Evolutionary conservation across 331 rosid genomes (phyloP), one percentile per base, ranked within the genome.

Genomic region (Stylosanthes scabra): DNA sequence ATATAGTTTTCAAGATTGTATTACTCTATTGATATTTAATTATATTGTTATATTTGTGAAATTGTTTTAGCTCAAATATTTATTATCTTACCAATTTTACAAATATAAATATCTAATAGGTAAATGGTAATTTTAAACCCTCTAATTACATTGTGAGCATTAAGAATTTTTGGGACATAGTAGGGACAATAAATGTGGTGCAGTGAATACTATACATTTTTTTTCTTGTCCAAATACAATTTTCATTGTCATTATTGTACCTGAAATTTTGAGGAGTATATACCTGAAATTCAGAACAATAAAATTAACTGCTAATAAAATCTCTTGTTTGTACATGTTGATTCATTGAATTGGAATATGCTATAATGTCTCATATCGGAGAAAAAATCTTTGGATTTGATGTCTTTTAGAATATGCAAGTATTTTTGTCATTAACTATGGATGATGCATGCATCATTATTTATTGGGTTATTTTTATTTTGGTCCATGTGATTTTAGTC

Each of bases 261-360:
- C 20, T 72, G 45, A 61, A 47, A 66, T 72, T 39, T 82, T 72
- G 50, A 67, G 68, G 63, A 55, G 86, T 39, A 82, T 82, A 78
- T 78, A 20, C 83, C 2, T 15, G 13, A 34, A 4, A 1, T 11
- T 15, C 11, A 16, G 27, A 51, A 6, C 16, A 28, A 37, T 44
- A 66, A 58, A 58, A 2, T 16, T 45, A 28, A 13, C 9, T 9
- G 1, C 11, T 3, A 3, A 34, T 34, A 34, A 34, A 34, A 44
- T 5, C 28, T 70, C 55, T 70, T 70, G 56, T 25, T 56, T 11
- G 42, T 12, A 14, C 47, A 29, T 31, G 76, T 31, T 16, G 76
- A 71, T 41, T 29, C 46, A 56, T 71, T 49, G 55, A 49, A 46
- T 46, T n/a, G 46, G 45, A 59, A 46, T 50, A 34, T 71, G 49